Evolutionary conservation across 2,329 filamentous ascomycete species (phyloP).

Genomic region (Penicillium sp.): DNA sequence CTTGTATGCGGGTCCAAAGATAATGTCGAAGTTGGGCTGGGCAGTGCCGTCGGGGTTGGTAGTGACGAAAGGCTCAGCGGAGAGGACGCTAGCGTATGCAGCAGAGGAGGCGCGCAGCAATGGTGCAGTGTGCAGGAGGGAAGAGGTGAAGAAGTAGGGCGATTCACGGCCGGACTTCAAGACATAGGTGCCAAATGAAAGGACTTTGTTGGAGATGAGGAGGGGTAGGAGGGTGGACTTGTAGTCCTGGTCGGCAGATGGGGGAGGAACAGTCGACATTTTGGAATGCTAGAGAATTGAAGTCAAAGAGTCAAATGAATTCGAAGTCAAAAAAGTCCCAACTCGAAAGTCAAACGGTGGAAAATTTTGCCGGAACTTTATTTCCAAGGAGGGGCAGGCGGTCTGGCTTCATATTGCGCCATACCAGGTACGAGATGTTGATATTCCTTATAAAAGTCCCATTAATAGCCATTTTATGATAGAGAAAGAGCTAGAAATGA

Average conservation of each 20-base stretch:
- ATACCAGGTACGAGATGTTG: neutral
- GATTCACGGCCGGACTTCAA: slow-evolving; percentile 88
- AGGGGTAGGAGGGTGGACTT: slow-evolving; percentile 40
- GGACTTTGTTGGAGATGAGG: slow-evolving; percentile 41
- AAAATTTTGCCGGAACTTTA: slow-evolving; percentile 17
- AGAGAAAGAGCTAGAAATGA: neutral
- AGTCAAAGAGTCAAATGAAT: neutral
- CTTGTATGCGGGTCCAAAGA: slow-evolving; percentile 96
- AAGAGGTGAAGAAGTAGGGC: slow-evolving; percentile 98
- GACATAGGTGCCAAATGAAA: slow-evolving; percentile 53
- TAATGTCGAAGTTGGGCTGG: slow-evolving; percentile 67
- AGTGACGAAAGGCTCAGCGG: slow-evolving; percentile 46
- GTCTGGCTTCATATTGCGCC: neutral
- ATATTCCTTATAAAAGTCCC: neutral
- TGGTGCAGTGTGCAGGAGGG: slow-evolving; percentile 78
- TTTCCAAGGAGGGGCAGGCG: slow-evolving; percentile 25
- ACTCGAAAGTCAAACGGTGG: slow-evolving; percentile 14
- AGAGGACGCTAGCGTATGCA: slow-evolving; percentile 70
- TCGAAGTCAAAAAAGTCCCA: neutral
- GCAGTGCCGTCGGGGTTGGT: slow-evolving; percentile 33
- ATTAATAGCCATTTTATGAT: neutral
- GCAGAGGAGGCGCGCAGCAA: slow-evolving; percentile 74
- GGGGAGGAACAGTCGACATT: slow-evolving; percentile 29
- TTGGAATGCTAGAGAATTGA: slow-evolving; percentile 1
- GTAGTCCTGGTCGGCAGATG: slow-evolving; percentile 33